phyloP scores from a whole-genome alignment of 139 green algal genomes.

The Nannochloris sp. region DNA sequence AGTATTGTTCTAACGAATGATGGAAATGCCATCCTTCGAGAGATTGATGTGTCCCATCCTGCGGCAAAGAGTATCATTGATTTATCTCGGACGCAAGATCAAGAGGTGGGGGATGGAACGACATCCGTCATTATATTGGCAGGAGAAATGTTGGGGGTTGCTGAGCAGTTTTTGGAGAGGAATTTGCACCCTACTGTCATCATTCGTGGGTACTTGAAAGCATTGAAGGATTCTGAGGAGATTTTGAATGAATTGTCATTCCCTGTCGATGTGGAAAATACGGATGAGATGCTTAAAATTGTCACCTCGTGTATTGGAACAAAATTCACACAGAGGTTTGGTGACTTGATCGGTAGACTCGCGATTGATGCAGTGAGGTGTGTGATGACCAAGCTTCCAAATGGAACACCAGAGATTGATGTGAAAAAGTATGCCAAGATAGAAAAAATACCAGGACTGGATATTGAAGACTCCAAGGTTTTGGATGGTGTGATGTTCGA shows the following conservation, averaged over 20 bases:
- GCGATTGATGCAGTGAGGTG: slow-evolving; percentile 86
- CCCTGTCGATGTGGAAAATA: slow-evolving; percentile 76
- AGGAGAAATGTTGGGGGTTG: slow-evolving; percentile 90
- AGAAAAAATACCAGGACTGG: slow-evolving; percentile 90
- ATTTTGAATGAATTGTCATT: slow-evolving; percentile 84
- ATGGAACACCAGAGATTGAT: slow-evolving; percentile 81
- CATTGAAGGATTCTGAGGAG: slow-evolving; percentile 77
- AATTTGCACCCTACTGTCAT: slow-evolving; percentile 97
- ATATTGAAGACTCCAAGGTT: slow-evolving; percentile 76
- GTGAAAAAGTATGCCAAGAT: slow-evolving; percentile 98
- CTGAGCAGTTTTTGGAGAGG: slow-evolving; percentile 87
- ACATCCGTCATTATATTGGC: slow-evolving; percentile 98
- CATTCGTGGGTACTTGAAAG: slow-evolving; percentile 70
- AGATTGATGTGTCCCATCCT: slow-evolving; percentile 96
- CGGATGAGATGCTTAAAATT: slow-evolving; percentile 89
- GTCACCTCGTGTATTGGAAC: slow-evolving; percentile 92
- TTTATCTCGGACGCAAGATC: slow-evolving; percentile 82
- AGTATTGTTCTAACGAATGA: slow-evolving; percentile 98
- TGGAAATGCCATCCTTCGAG: slow-evolving; percentile 93
- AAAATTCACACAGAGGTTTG: slow-evolving; percentile 95
- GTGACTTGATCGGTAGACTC: slow-evolving; percentile 87
- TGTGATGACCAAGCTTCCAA: slow-evolving; percentile 53
- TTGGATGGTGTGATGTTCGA: slow-evolving; percentile 97
- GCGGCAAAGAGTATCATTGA: slow-evolving; percentile 99
- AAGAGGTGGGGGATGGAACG: slow-evolving; percentile 97